Percentiles rank a stretch among this genome's conserved stretches.
phyloP scores from a whole-genome alignment of 2,329 filamentous ascomycete genomes.

The Colletotrichum plurivorum region DNA sequence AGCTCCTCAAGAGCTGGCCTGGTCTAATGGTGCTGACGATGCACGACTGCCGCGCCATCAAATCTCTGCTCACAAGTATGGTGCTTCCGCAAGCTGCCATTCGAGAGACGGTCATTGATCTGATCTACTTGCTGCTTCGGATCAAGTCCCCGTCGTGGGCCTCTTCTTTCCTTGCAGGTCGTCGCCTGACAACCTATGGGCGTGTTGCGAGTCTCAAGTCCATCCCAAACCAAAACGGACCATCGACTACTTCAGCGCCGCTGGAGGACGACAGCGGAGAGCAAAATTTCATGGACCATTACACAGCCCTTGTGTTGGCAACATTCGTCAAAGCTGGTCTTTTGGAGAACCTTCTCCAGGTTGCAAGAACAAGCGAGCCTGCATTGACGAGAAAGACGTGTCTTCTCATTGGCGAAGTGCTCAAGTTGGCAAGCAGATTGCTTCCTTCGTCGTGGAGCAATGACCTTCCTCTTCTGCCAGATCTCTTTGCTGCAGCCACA shows the following conservation, averaged over 20 bases:
- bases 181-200: slow-evolving; percentile 95
- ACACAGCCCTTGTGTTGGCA: slow-evolving; percentile 88
- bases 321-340: slow-evolving; percentile 88
- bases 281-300: slow-evolving; percentile 93
- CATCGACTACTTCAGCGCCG: slow-evolving; percentile 53
- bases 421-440: slow-evolving; percentile 90
- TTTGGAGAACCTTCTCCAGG: slow-evolving; percentile 71
- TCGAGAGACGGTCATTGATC: slow-evolving; percentile 85
- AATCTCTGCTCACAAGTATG: slow-evolving; percentile 79
- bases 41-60: slow-evolving; percentile 87
- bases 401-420: slow-evolving; percentile 88
- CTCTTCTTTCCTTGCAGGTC: slow-evolving; percentile 92
- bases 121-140: slow-evolving; percentile 83
- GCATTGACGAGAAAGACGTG: slow-evolving; percentile 89
- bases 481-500: slow-evolving; percentile 83
- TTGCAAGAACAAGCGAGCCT: slow-evolving; percentile 77
- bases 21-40: slow-evolving; percentile 90
- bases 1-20: slow-evolving; percentile 92
- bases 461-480: slow-evolving; percentile 88
- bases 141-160: slow-evolving; percentile 98
- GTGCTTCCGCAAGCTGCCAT: slow-evolving; percentile 69
- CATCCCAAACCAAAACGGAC: slow-evolving; percentile 57
- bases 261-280: slow-evolving; percentile 78
- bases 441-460: slow-evolving; percentile 87
- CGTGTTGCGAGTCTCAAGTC: slow-evolving; percentile 88